phyloP scores from a whole-genome alignment of 805 yeast genomes.

The Ascoidea rubescens region DNA sequence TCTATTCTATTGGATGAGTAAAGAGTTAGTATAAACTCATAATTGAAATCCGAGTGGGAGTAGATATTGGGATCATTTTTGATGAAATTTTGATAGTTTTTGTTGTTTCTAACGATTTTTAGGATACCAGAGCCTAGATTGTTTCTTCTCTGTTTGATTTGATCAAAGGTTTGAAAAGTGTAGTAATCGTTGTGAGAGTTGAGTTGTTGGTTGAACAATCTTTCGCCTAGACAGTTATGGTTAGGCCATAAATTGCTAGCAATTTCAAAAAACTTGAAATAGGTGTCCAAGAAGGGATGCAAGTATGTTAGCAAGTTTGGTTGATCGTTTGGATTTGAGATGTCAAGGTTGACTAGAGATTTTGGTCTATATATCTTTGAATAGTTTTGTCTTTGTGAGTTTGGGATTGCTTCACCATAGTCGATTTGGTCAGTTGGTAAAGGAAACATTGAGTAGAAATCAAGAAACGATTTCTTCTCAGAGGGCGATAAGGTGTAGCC shows the following conservation, averaged over 20 bases:
- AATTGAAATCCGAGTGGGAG: constrained; percentile 13
- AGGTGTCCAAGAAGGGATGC: constrained; percentile 31
- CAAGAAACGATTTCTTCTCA: no score
- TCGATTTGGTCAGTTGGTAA: neutral
- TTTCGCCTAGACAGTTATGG: constrained; percentile 31
- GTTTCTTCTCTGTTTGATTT: constrained; percentile 20
- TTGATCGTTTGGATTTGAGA: neutral
- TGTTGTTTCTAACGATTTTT: constrained; percentile 13
- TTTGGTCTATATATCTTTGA: constrained; percentile 24
- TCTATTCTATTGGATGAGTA: constrained; percentile 38
- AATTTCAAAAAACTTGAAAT: constrained; percentile 29
- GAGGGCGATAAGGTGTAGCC: neutral
- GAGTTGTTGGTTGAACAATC: constrained; percentile 15
- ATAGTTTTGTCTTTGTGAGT: constrained; percentile 22
- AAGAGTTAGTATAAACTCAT: constrained; percentile 27
- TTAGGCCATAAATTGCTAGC: constrained; percentile 23
- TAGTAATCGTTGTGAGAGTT: constrained; percentile 12
- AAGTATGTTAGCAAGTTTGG: constrained; percentile 19
- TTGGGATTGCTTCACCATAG: constrained; percentile 15
- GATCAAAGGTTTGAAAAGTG: constrained; percentile 16
- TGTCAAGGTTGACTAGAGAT: no score
- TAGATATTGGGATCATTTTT: constrained; percentile 11
- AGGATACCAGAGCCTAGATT: constrained; percentile 27
- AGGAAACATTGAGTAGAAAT: neutral
- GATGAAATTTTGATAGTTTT: constrained; percentile 6